These are phyloP conservation scores for Sphagnum magellanicum DNA, from an alignment of 228 moss, liverwort and hornwort species.

Conservation along the genomic window DNA sequence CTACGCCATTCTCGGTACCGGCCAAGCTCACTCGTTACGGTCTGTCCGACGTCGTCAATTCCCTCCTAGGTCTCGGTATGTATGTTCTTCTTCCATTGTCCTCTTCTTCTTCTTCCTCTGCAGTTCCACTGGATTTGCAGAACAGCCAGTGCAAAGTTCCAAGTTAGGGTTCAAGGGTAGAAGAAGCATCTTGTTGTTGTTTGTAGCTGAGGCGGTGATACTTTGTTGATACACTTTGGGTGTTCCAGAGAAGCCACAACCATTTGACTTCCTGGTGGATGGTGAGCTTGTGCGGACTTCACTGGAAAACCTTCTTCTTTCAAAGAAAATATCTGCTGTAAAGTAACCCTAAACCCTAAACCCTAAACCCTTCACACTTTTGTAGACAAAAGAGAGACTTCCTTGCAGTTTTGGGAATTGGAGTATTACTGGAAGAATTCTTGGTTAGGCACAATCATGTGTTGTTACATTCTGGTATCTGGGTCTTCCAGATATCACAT, in stretches of 20 bases:
- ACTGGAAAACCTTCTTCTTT: conserved; percentile 56
- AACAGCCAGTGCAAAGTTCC: too few species aligned
- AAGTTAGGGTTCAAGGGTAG: too few species aligned
- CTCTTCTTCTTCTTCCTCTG: background rate
- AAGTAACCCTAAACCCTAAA: conserved; percentile 6
- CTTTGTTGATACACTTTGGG: background rate
- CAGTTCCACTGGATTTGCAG: background rate
- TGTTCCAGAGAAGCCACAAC: conserved; percentile 65
- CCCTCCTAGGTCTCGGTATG: conserved; percentile 69
- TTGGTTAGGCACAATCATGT: too few species aligned
- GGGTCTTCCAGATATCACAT: too few species aligned
- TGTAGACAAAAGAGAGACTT: too few species aligned
- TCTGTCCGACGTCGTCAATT: conserved; percentile 84
- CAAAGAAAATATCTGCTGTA: conserved; percentile 69
- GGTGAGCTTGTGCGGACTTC: conserved; percentile 78
- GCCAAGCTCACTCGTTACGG: conserved; percentile 73
- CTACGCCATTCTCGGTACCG: conserved; percentile 69
- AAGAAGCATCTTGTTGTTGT: too few species aligned
- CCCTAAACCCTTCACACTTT: too few species aligned
- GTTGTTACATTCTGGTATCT: too few species aligned
- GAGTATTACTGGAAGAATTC: too few species aligned
- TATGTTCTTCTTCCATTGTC: background rate
- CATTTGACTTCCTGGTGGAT: conserved; percentile 83
- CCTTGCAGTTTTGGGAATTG: too few species aligned
- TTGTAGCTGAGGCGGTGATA: background rate